These are phyloP conservation scores for Botryotinia globosa DNA, from an alignment of 2,329 filamentous ascomycete genomes.

Conservation along the genomic window DNA sequence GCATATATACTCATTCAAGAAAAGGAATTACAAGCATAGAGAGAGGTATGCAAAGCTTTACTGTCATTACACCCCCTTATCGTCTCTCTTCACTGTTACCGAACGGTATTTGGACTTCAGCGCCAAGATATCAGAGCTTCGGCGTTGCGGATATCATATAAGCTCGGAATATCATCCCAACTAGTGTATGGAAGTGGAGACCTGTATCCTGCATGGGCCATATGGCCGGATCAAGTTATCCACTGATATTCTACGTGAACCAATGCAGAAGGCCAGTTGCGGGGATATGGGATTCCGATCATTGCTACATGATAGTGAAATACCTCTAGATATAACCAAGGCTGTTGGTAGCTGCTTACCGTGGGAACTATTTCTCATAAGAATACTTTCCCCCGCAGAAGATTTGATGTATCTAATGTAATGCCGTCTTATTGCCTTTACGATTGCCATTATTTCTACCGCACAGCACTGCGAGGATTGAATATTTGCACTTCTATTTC, in stretches of 20 bases:
- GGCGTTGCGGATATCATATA: constrained; percentile 23
- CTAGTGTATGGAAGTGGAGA: constrained; percentile 31
- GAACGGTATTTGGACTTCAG: not conserved
- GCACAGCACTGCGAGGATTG: constrained; percentile 81
- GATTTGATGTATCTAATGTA: constrained; percentile 24
- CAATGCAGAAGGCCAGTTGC: constrained; percentile 27
- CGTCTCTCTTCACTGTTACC: not conserved
- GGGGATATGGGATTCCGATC: constrained; percentile 27
- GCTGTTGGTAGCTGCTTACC: constrained; percentile 19
- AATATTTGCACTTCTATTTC: constrained; percentile 78
- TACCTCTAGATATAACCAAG: constrained; percentile 33
- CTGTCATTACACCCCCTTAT: not conserved
- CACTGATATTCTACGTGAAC: constrained; percentile 8
- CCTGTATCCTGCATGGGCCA: constrained; percentile 28
- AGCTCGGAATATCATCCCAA: constrained; percentile 26
- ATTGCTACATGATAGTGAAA: constrained; percentile 20
- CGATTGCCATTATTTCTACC: constrained; percentile 92
- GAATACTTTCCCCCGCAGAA: not conserved
- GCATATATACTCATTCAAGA: not conserved
- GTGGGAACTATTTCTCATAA: not conserved
- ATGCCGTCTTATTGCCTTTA: constrained; percentile 82
- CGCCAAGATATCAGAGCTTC: constrained; percentile 14
- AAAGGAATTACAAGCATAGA: not conserved
- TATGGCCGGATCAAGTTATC: constrained; percentile 30
- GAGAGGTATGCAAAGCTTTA: constrained; percentile 17